Evolutionary conservation across 2,329 filamentous ascomycete genomes (phyloP).

Genomic region (Westerdykella ornata): DNA sequence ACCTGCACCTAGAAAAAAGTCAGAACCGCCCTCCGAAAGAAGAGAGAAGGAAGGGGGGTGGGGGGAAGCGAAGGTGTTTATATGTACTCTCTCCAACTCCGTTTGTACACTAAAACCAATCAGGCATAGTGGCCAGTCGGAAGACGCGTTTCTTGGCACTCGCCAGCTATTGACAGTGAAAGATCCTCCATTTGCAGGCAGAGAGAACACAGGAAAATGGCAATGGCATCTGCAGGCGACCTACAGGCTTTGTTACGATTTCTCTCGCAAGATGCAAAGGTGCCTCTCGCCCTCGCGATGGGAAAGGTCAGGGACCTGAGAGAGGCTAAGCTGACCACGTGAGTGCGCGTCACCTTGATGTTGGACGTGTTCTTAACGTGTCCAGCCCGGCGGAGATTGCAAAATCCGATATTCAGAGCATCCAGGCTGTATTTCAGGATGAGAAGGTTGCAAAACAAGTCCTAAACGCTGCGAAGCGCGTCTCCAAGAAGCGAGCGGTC

Average conservation of each 20-base stretch:
- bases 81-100: no score
- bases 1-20: no score
- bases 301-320: slow-evolving; percentile 51
- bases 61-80: no score
- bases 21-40: no score
- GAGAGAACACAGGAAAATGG: no score
- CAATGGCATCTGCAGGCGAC: slow-evolving; percentile 33
- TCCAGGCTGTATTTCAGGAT: slow-evolving; percentile 45
- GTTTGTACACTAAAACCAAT: no score
- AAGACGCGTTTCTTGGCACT: no score
- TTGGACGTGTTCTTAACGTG: slow-evolving; percentile 9
- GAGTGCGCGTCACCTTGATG: slow-evolving; percentile 25
- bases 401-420: slow-evolving; percentile 40
- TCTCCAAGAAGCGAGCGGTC: slow-evolving; percentile 50
- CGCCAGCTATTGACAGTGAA: no score
- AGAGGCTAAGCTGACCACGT: slow-evolving; percentile 48
- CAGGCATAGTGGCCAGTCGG: no score
- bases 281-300: slow-evolving; percentile 51
- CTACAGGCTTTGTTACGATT: slow-evolving; percentile 50
- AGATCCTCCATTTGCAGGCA: no score
- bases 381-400: slow-evolving; percentile 43
- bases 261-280: slow-evolving; percentile 51
- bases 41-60: no score
- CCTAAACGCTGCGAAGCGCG: slow-evolving; percentile 51
- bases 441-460: slow-evolving; percentile 53